Evolutionary conservation across 2,329 filamentous ascomycete species (phyloP), one percentile per base, ranked within the genome.

Genomic region (Diaporthe amygdali): DNA sequence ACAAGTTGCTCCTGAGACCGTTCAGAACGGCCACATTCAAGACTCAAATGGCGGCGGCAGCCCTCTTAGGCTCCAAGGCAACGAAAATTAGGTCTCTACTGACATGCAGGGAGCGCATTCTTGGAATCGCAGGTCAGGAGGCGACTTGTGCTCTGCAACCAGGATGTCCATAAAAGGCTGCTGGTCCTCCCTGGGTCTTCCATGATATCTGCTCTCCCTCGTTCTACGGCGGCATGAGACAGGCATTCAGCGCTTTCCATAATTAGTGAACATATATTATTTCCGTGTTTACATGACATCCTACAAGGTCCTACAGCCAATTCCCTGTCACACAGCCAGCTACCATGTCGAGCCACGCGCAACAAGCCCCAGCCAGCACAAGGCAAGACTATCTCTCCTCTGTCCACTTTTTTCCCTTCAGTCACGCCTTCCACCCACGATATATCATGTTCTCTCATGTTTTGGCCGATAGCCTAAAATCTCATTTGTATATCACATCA

Each of bases 391-490:
- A 5, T 30, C 15, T 25, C 39, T 56, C 17, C n/a, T 56, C 34
- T 39, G 54, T 56, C n/a, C 54, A 17, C 7, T 4, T n/a, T 8
- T 5, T 17, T 34, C 25, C 12, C 2, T 5, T 56, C 5, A 6
- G 15, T 15, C 32, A 34, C 6, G 17, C 5, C 9, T 39, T 14
- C 12, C 52, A 25, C 15, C 32, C n/a, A 39, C 8, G 1, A 15
- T 22, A 34, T 37, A 2, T 34, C 1, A 22, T 14, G 10, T 30
- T 7, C 5, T 14, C 2, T 15, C 2, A 15, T 39, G 17, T 5
- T n/a, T 15, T 17, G 6, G 0, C 15, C 4, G 22, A n/a, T 25
- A 1, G 2, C 6, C 30, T 9, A 39, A 2, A 22, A 1, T 12
- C 17, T 14, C 17, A 9, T 3, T 14, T 30, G 2, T 7, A 1